Conservation (phyloP, 805 yeast genomes). For the Candida maris region DNA sequence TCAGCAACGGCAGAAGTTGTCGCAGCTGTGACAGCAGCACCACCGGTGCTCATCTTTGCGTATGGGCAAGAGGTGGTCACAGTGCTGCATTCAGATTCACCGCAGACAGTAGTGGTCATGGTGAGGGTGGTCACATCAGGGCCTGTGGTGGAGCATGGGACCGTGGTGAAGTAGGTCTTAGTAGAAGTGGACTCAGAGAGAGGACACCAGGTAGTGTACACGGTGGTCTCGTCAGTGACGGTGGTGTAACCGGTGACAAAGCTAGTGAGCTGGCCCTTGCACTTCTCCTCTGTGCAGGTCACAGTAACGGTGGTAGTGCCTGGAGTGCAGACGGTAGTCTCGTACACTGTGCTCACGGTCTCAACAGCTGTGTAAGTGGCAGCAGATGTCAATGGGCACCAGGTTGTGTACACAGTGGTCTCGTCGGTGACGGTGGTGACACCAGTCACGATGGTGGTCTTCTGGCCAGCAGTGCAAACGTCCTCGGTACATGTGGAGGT, state of each 20-base stretch:
- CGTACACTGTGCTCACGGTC: conserved; percentile 7
- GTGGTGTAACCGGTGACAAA: neutral
- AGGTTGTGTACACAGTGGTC: conserved; percentile 29
- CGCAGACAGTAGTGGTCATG: conserved; percentile 1
- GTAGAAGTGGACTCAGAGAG: neutral
- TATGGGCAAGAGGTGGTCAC: conserved; percentile 2
- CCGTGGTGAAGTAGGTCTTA: neutral
- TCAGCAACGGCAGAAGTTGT: conserved; percentile 5
- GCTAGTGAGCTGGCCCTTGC: neutral
- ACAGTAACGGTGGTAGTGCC: conserved; percentile 1
- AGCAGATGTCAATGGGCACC: conserved; percentile 29
- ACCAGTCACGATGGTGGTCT: conserved; percentile 22
- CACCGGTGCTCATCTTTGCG: too few species aligned
- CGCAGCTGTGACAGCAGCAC: conserved; percentile 6
- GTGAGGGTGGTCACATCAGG: conserved; percentile 4
- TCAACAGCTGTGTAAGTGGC: conserved; percentile 10
- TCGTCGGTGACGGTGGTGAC: conserved; percentile 19
- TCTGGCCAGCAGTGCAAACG: conserved; percentile 19
- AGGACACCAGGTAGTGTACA: conserved; percentile 6
- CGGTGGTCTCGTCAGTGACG: conserved; percentile 1
- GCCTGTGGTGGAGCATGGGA: conserved; percentile 4
- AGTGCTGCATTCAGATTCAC: conserved; percentile 6
- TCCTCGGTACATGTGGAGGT: conserved; percentile 24
- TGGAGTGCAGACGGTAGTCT: conserved; percentile 12
- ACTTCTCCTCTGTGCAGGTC: conserved; percentile 4